Base-by-base conservation (phyloP, 2,329 filamentous ascomycete genomes). In the Botrytis fabae region DNA sequence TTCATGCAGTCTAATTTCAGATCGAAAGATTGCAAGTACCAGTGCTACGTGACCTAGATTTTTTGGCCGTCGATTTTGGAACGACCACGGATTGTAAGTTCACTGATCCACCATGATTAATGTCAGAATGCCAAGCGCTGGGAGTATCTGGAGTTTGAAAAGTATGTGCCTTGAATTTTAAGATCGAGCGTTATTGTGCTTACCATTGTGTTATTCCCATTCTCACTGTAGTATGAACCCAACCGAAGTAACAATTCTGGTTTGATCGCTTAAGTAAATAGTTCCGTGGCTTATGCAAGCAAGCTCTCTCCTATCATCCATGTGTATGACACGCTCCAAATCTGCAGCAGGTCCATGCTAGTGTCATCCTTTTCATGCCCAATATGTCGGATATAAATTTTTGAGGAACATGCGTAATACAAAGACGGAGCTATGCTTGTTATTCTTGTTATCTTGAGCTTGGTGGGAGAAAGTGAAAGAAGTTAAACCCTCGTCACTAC, bases 281-380 rank as follows among this genome's bases (percentile, higher is more conserved):
- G 28, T 63, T 48, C 44, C 40, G n/a, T 63, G 46, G 32, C 40
- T 46, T 70, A 70, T 70, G 20, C 68, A 63, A 42, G 20, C 68
- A 63, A 42, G 32, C 40, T 32, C 54, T 70, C 32, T 54, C n/a
- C 44, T 44, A 62, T 35, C 10, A 70, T 40, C 28, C 54, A 63
- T 38, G n/a, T 63, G 68, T 70, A 44, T 60, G 51, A 32, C n/a
- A 46, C 68, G 44, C 40, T 63, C 54, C 28, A 38, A 63, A 63
- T n/a, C 51, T 57, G 51, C 51, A 57, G 28, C 40, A 35, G 40
- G 40, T 70, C 59, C 57, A 70, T 44, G 68, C 64, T 69, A 57
- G n/a, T 59, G 22, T 28, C 63, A 66, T 51, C 38, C 48, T 57
- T 57, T 57, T 69, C 35, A 69, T 69, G 65, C 48, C 48, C 51